Base-by-base conservation (phyloP, 2,329 filamentous ascomycete species). In the Fusarium liriodendri region DNA sequence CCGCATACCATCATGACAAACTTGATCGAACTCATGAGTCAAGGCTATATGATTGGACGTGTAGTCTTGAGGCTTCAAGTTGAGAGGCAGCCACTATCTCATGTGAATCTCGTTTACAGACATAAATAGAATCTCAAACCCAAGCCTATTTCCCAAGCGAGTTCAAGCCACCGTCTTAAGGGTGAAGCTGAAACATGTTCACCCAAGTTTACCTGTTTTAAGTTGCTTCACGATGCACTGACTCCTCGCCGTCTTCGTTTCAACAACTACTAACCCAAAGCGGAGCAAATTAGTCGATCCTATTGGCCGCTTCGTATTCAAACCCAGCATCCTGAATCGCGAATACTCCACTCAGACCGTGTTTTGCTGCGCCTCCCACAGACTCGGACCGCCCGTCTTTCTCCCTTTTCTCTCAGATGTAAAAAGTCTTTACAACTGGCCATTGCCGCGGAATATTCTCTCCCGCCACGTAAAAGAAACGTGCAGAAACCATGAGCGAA, bases 401-500 rank as follows among this genome's bases (percentile, higher is more conserved):
- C 47, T 32, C 18, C 18, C 47, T 18, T 52, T 52, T 29, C 47
- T 52, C 27, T 32, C 6, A 29, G 25, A 52, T 52, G 9, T 32
- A 32, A 52, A 52, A 52, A 32, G 47, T 52, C 47, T 52, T 52
- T n/a, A 32, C 18, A 32, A 52, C n/a, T 11, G 13, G 16, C 69
- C 67, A 66, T 61, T 61, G 50, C 32, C 38, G 25, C 40, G 42
- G 50, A 45, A 38, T 45, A 27, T 38, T 66, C 32, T n/a, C 47
- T 32, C 18, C 18, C 22, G 5, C 27, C 22, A 14, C 20, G 38
- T 4, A 33, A 55, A 8, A 25, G 29, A n/a, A 7, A 10, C 27
- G 18, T 27, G 27, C 8, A 6, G n/a, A 14, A 14, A 54, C 18
- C 47, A 35, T 52, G 11, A 67, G 57, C 27, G 47, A 67, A 50